Percentiles rank a stretch among this genome's conserved stretches.
phyloP scores from a whole-genome alignment of 495 filamentous ascomycete species.

The Penicillium nucicola region DNA sequence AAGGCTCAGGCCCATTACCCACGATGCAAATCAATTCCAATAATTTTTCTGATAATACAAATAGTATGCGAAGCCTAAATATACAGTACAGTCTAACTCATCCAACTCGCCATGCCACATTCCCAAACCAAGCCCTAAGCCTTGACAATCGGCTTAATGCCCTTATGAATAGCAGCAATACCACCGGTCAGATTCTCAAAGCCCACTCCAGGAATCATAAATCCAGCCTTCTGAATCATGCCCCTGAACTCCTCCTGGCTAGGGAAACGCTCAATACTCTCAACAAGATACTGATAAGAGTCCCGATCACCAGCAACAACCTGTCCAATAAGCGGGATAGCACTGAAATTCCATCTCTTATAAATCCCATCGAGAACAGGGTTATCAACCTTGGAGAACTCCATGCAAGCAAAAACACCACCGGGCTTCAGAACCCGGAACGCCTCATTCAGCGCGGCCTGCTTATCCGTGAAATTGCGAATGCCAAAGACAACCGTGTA shows the following conservation, averaged over 20 bases:
- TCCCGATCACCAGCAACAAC: conserved; percentile 90
- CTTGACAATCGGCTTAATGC: conserved; percentile 71
- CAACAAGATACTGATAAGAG: conserved; percentile 97
- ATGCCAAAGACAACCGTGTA: conserved; percentile 99
- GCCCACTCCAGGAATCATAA: conserved; percentile 74
- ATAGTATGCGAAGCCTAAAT: neutral
- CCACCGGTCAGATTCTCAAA: conserved; percentile 88
- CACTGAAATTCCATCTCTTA: conserved; percentile 92
- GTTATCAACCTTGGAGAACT: conserved; percentile 83
- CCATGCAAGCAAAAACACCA: conserved; percentile 93
- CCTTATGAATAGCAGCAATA: conserved; percentile 94
- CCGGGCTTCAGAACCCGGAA: conserved; percentile 88
- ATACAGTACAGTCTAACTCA: neutral
- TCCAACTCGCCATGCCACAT: neutral
- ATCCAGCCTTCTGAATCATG: conserved; percentile 89
- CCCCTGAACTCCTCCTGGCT: conserved; percentile 75
- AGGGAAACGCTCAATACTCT: conserved; percentile 95
- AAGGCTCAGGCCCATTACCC: neutral
- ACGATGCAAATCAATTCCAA: conserved; percentile 5
- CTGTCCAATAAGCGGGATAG: conserved; percentile 93
- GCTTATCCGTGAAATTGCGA: conserved; percentile 90
- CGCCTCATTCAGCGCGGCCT: conserved; percentile 73
- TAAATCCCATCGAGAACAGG: conserved; percentile 77
- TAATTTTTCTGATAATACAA: conserved; percentile 9
- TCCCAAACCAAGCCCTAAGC: conserved; percentile 8